phyloP scores from a whole-genome alignment of 179 eudicot species.

The Kewa caespitosa region DNA sequence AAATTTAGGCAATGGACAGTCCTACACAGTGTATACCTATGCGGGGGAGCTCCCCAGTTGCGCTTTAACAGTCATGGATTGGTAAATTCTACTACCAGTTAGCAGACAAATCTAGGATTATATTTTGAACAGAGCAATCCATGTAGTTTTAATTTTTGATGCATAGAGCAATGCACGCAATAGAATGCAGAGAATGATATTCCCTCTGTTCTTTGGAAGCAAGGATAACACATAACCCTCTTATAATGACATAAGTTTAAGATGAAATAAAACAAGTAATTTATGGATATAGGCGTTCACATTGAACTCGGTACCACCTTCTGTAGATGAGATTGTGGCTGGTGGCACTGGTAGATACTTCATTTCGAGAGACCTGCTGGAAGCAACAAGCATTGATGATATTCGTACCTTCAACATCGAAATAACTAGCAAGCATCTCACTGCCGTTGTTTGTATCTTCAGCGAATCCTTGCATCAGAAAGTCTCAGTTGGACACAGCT shows the following conservation, averaged over 20 bases:
- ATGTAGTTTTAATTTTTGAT: too few relatives aligned
- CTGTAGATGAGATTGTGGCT: slow-evolving; percentile 57
- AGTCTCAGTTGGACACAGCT: slow-evolving; percentile 85
- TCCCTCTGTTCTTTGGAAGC: too few relatives aligned
- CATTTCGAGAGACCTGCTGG: slow-evolving; percentile 78
- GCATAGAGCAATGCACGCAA: too few relatives aligned
- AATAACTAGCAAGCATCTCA: background rate
- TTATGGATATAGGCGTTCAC: slow-evolving; percentile 98
- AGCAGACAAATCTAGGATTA: background rate
- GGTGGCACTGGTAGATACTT: slow-evolving; percentile 84
- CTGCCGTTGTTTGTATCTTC: slow-evolving; percentile 24
- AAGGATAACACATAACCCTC: too few relatives aligned
- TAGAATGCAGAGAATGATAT: too few relatives aligned
- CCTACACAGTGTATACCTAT: slow-evolving; percentile 82
- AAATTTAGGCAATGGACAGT: slow-evolving; percentile 45
- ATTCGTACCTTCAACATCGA: background rate
- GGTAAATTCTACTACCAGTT: slow-evolving; percentile 43
- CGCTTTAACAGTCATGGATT: slow-evolving; percentile 75
- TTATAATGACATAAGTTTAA: too few relatives aligned
- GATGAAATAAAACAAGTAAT: too few relatives aligned
- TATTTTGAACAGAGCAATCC: background rate
- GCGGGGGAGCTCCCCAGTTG: slow-evolving; percentile 99
- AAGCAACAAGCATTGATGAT: slow-evolving; percentile 67
- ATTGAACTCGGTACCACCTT: slow-evolving; percentile 87
- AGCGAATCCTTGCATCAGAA: slow-evolving; percentile 65